Evolutionary conservation across 306 rosid genomes (phyloP).

Genomic region (Styphnolobium japonicum): DNA sequence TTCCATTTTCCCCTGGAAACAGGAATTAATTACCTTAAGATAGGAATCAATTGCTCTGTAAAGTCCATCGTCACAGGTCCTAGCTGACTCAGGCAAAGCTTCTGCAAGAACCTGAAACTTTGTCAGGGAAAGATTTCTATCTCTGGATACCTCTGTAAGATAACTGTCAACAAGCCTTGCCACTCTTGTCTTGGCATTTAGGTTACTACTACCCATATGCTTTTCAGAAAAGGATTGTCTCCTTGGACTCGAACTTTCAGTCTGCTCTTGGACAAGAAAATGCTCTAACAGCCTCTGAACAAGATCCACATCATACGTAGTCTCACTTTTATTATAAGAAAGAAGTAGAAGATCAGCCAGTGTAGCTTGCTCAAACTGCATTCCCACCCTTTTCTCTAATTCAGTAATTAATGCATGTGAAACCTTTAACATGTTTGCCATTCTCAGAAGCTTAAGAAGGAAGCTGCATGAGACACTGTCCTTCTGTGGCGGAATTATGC

Average conservation of each 20-base stretch:
- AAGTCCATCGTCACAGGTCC: conserved; percentile 94
- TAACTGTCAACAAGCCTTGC: conserved; percentile 96
- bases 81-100: conserved; percentile 91
- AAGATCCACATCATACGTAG: conserved; percentile 85
- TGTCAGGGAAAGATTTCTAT: conserved; percentile 87
- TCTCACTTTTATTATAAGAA: conserved; percentile 59
- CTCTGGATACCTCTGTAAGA: conserved; percentile 92
- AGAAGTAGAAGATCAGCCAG: conserved; percentile 79
- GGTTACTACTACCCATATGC: conserved; percentile 33
- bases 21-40: conserved; percentile 66
- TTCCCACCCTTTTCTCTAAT: conserved; percentile 91
- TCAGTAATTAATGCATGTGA: conserved; percentile 87
- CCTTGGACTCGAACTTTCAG: conserved; percentile 70
- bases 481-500: conserved; percentile 93
- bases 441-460: conserved; percentile 79
- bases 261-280: conserved; percentile 92
- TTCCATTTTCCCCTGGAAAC: not conserved
- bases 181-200: conserved; percentile 92
- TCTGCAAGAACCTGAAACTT: conserved; percentile 99
- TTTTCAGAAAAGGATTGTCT: conserved; percentile 61
- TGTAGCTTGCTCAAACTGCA: conserved; percentile 97
- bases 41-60: conserved; percentile 95
- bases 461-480: conserved; percentile 93
- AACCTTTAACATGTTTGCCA: conserved; percentile 88
- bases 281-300: conserved; percentile 92